These are phyloP conservation scores for Fusarium decemcellulare DNA, from an alignment of 2,329 filamentous ascomycete genomes.

Conservation along the genomic window DNA sequence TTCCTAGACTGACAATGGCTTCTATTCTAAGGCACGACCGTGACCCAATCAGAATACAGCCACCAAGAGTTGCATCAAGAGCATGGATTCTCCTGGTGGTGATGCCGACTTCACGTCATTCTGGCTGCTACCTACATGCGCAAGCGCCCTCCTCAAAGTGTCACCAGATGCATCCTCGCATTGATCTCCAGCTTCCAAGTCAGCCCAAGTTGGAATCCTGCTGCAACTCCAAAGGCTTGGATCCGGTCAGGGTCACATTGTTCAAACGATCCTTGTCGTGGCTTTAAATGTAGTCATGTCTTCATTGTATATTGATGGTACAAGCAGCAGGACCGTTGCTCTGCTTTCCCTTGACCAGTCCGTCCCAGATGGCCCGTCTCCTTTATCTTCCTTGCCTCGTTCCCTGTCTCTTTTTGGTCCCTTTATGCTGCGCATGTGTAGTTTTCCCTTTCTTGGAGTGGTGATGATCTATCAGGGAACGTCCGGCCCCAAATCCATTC, in stretches of 20 bases:
- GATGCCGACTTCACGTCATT: slow-evolving; percentile 33
- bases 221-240: no score
- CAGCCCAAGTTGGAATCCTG: background rate
- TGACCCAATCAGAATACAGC: slow-evolving; percentile 19
- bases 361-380: slow-evolving; percentile 25
- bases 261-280: slow-evolving; percentile 12
- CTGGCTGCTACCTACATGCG: background rate
- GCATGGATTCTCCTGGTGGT: slow-evolving; percentile 9
- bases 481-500: slow-evolving; percentile 43
- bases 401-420: slow-evolving; percentile 35
- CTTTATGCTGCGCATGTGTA: slow-evolving; percentile 49
- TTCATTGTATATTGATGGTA: slow-evolving; percentile 47
- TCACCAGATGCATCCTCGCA: no score
- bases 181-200: background rate
- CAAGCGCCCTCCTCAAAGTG: no score
- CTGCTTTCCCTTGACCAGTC: slow-evolving; percentile 39
- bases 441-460: slow-evolving; percentile 58
- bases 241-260: slow-evolving; percentile 12
- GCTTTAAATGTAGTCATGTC: slow-evolving; percentile 26
- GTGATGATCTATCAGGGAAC: slow-evolving; percentile 63
- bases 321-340: slow-evolving; percentile 50
- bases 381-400: slow-evolving; percentile 27
- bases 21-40: slow-evolving; percentile 1
- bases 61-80: background rate
- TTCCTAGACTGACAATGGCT: background rate